These are phyloP conservation scores for Tricladium varicosporioides DNA, from an alignment of 2,329 filamentous ascomycete species.

Conservation along the genomic window DNA sequence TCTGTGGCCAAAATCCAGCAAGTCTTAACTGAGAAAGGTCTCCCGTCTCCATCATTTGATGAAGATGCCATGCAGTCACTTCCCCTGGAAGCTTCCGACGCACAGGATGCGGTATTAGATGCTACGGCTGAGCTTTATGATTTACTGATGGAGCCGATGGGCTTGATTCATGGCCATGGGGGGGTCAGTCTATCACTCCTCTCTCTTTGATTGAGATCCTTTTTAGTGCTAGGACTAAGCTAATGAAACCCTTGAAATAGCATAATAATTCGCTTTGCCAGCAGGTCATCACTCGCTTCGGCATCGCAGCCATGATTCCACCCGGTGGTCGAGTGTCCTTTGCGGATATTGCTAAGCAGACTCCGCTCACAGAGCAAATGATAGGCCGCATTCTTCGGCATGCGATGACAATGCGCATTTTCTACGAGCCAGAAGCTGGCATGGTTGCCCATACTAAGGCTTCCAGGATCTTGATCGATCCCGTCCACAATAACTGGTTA, in stretches of 20 bases:
- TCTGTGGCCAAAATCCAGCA: not conserved
- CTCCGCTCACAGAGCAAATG: not conserved
- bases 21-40: not conserved
- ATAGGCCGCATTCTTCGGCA: not conserved
- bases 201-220: no score
- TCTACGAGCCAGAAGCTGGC: not conserved
- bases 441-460: not conserved
- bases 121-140: not conserved
- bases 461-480: not conserved
- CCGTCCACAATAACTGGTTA: not conserved
- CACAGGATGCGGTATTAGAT: conserved; percentile 2
- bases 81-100: not conserved
- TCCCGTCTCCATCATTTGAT: not conserved
- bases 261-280: not conserved
- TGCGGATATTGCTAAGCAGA: not conserved
- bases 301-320: not conserved
- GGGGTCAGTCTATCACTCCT: not conserved
- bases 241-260: not conserved
- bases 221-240: not conserved
- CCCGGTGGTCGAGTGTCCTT: not conserved
- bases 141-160: not conserved
- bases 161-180: not conserved
- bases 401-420: not conserved
- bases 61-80: not conserved
- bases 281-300: not conserved